Evolutionary conservation across 129 eudicot species (phyloP).

Genomic region (Centella asiatica): DNA sequence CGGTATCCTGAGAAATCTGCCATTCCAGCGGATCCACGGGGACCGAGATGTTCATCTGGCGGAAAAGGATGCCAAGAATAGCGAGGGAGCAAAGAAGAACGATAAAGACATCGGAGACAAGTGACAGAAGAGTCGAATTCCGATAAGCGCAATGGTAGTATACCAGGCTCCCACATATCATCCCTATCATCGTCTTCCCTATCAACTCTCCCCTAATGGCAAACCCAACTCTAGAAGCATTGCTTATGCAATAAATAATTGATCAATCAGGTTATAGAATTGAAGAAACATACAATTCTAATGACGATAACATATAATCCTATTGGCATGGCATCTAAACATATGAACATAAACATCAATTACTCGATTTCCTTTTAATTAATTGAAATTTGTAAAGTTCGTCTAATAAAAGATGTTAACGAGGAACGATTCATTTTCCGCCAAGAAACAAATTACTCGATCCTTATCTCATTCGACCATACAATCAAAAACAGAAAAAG

Average conservation of each 20-base stretch:
- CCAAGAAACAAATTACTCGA: not conserved
- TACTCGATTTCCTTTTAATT: too few species aligned
- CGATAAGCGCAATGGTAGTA: conserved; percentile 92
- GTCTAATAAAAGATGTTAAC: too few species aligned
- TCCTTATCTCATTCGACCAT: not conserved
- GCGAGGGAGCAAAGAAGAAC: conserved; percentile 91
- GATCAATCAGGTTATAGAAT: too few species aligned
- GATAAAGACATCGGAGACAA: conserved; percentile 78
- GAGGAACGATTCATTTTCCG: too few species aligned
- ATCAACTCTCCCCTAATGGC: conserved; percentile 29
- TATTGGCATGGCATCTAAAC: too few species aligned
- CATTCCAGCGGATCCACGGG: conserved; percentile 95
- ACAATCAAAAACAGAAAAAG: too few species aligned
- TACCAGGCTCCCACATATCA: conserved; percentile 60
- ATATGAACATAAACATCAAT: too few species aligned
- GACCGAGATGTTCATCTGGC: conserved; percentile 87
- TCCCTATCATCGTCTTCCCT: conserved; percentile 49
- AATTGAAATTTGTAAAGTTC: too few species aligned
- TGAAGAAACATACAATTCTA: too few species aligned
- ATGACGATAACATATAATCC: too few species aligned
- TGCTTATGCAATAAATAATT: too few species aligned
- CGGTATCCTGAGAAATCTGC: conserved; percentile 98
- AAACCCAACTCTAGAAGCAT: too few species aligned
- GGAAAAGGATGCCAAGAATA: conserved; percentile 94
- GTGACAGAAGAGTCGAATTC: conserved; percentile 58